Conservation (phyloP, 1,139 yeast species). For the Debaryomyces singareniensis region DNA sequence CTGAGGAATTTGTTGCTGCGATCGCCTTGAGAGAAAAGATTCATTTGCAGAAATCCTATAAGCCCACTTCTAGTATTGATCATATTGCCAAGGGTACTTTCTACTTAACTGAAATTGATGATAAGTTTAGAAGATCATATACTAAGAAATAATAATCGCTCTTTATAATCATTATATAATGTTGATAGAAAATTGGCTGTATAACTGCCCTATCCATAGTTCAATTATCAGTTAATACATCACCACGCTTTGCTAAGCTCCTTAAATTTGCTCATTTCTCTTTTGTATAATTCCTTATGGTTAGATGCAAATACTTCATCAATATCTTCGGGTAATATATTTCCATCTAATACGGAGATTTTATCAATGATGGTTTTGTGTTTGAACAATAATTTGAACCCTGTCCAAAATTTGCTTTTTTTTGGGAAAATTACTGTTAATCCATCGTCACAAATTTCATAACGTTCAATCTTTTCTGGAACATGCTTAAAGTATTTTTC, state of each 20-base stretch:
- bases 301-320: not conserved
- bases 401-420: conserved; percentile 1
- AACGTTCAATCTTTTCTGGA: too few relatives aligned
- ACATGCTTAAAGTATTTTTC: too few relatives aligned
- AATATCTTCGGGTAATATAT: conserved; percentile 3
- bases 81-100: conserved; percentile 69
- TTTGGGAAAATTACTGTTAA: conserved; percentile 5
- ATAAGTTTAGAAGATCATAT: conserved; percentile 80
- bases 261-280: conserved; percentile 2
- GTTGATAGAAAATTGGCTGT: too few relatives aligned
- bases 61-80: conserved; percentile 76
- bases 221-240: too few relatives aligned
- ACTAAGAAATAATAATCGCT: conserved; percentile 21
- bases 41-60: conserved; percentile 71
- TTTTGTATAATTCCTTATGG: conserved; percentile 2
- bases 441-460: conserved; percentile 5
- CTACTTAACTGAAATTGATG: conserved; percentile 81
- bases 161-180: not conserved
- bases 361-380: conserved; percentile 4
- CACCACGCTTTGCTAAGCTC: not conserved
- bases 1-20: conserved; percentile 76
- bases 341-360: not conserved
- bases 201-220: too few relatives aligned
- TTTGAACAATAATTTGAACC: conserved; percentile 4
- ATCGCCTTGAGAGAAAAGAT: conserved; percentile 84